These are phyloP conservation scores for Aspergillus oerlinghausenensis DNA, from an alignment of 2,329 filamentous ascomycete genomes.

Conservation along the genomic window DNA sequence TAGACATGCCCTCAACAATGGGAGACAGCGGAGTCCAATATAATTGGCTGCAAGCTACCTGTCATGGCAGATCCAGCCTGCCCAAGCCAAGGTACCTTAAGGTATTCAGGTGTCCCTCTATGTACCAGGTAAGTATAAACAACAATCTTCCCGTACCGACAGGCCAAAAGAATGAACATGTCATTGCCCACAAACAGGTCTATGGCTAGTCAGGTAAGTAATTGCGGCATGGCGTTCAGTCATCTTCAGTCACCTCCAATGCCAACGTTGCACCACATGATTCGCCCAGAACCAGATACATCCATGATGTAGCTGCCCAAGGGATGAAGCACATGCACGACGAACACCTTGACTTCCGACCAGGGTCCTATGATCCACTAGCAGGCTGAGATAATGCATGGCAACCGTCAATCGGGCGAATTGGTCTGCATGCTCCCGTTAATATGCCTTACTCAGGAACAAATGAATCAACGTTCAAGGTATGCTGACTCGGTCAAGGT, in stretches of 20 bases:
- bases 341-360: slow-evolving; percentile 16
- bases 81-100: background rate
- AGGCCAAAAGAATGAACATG: background rate
- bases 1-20: background rate
- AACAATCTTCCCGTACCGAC: background rate
- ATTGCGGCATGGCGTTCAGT: slow-evolving; percentile 9
- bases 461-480: slow-evolving; percentile 11
- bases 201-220: slow-evolving; percentile 4
- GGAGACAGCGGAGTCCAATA: background rate
- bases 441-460: slow-evolving; percentile 5
- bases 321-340: slow-evolving; percentile 12
- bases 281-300: slow-evolving; percentile 17
- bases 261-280: slow-evolving; percentile 19
- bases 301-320: slow-evolving; percentile 20
- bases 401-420: slow-evolving; percentile 11
- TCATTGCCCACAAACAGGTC: background rate
- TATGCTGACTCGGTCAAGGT: slow-evolving; percentile 5
- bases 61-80: background rate
- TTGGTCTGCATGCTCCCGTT: slow-evolving; percentile 14
- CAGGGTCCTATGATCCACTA: slow-evolving; percentile 8
- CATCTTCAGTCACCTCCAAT: slow-evolving; percentile 12
- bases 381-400: slow-evolving; percentile 14
- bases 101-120: background rate
- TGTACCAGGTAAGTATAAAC: background rate
- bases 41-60: background rate